These are phyloP conservation scores for Coprinopsis sp. DNA, from an alignment of 768 basidiomycete species.

Conservation along the genomic window DNA sequence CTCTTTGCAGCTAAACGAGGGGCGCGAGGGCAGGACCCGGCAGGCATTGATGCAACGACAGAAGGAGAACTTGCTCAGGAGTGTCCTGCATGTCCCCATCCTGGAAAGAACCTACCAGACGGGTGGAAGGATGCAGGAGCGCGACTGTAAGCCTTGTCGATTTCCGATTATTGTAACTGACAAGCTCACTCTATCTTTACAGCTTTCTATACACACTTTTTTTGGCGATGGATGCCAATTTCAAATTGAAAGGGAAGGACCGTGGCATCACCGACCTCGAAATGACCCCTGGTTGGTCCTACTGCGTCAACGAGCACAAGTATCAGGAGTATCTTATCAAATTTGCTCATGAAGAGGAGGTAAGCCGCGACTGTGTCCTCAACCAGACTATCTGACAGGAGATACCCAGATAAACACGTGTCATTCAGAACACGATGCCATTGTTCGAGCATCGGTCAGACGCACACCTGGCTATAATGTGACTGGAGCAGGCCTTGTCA, in stretches of 20 bases:
- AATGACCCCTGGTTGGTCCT: not conserved
- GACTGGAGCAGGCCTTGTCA: constrained; percentile 20
- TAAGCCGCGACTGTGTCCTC: constrained; percentile 10
- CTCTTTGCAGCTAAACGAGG: constrained; percentile 22
- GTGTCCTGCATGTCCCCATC: constrained; percentile 33
- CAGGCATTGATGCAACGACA: constrained; percentile 12
- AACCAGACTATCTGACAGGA: too few species aligned
- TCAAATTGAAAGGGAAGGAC: constrained; percentile 4
- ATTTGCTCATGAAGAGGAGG: not conserved
- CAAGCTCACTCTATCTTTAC: too few species aligned
- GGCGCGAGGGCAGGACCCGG: constrained; percentile 21
- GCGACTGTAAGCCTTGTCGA: too few species aligned
- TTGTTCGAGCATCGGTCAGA: constrained; percentile 20
- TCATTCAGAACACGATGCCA: constrained; percentile 19
- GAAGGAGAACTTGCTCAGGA: constrained; percentile 23
- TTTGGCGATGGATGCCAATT: constrained; percentile 5
- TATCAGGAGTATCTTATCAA: not conserved
- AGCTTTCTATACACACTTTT: constrained; percentile 17
- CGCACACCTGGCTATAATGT: constrained; percentile 20
- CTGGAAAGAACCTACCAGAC: constrained; percentile 23
- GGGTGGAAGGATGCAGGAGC: too few species aligned
- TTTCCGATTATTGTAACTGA: too few species aligned
- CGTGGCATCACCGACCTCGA: not conserved
- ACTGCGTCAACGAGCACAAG: not conserved
- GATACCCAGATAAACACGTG: constrained; percentile 9